Percentiles rank a stretch among this genome's conserved stretches.
These are phyloP conservation scores for Triticum urartu DNA, from an alignment of 176 grass and related monocot species.

Conservation along the genomic window DNA sequence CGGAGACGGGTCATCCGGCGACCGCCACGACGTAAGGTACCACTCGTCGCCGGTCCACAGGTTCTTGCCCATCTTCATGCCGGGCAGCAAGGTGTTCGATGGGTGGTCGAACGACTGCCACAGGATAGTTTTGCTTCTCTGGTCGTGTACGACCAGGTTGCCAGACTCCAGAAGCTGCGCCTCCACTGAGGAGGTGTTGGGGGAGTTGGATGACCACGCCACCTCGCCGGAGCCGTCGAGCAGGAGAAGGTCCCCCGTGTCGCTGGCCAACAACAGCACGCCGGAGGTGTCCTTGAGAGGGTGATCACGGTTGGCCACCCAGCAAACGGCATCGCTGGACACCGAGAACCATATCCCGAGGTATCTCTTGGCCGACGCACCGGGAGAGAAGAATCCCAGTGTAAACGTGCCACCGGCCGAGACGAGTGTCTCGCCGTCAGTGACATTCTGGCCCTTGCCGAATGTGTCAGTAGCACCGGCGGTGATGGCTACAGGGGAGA, in stretches of 20 bases:
- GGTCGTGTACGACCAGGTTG: conserved; percentile 22
- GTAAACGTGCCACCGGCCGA: conserved; percentile 23
- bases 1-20: conserved; percentile 16
- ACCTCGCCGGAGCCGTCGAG: background rate
- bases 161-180: conserved; percentile 10
- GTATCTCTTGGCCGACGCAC: background rate
- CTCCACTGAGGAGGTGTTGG: background rate
- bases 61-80: conserved; percentile 33
- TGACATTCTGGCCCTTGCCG: background rate
- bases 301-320: conserved; percentile 37
- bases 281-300: conserved; percentile 1
- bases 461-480: background rate
- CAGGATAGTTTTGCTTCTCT: background rate
- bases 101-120: conserved; percentile 55
- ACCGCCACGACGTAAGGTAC: conserved; percentile 30
- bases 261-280: background rate
- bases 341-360: conserved; percentile 31
- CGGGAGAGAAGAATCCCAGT: conserved; percentile 36
- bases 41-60: conserved; percentile 11
- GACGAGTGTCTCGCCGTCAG: conserved; percentile 8
- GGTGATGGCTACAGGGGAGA: background rate
- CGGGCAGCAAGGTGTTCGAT: conserved; percentile 30
- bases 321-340: background rate
- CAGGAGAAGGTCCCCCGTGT: background rate
- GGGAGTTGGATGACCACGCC: conserved; percentile 14